These are phyloP conservation scores for Xylariaceae sp. DNA, from an alignment of 2,329 filamentous ascomycete genomes.

Conservation along the genomic window DNA sequence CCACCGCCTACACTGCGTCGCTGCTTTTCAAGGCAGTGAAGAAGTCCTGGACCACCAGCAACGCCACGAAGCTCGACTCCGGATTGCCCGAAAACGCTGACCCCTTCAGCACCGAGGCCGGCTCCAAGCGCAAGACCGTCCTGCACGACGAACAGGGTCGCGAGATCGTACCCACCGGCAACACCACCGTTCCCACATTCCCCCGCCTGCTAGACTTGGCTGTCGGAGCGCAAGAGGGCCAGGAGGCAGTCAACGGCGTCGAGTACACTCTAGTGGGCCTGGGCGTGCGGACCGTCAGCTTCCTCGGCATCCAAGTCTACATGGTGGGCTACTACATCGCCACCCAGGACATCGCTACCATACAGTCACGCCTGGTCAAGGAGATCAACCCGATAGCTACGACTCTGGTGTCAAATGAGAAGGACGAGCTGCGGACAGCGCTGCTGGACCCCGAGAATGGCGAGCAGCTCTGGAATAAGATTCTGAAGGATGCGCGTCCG, in stretches of 20 bases:
- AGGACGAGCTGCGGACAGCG: constrained; percentile 63
- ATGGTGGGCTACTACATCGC: constrained; percentile 91
- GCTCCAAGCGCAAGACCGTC: constrained; percentile 53
- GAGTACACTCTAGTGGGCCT: constrained; percentile 88
- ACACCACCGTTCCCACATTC: constrained; percentile 74
- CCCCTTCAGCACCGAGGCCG: constrained; percentile 45
- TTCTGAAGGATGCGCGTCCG: constrained; percentile 65
- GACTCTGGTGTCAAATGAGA: constrained; percentile 77
- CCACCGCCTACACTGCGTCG: constrained; percentile 48
- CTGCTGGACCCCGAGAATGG: constrained; percentile 68
- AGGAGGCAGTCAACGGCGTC: constrained; percentile 37
- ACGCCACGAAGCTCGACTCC: constrained; percentile 47
- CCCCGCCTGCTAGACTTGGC: constrained; percentile 65
- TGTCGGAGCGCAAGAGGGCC: constrained; percentile 25
- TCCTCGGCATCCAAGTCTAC: constrained; percentile 88
- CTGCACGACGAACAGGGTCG: constrained; percentile 64
- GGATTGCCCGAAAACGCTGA: constrained; percentile 37
- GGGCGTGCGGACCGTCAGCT: constrained; percentile 84
- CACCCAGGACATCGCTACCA: constrained; percentile 71
- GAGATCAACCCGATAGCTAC: constrained; percentile 75
- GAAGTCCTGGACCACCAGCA: constrained; percentile 19
- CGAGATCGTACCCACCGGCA: constrained; percentile 77
- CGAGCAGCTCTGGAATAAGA: constrained; percentile 68
- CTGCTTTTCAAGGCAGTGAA: constrained; percentile 22
- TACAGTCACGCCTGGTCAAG: constrained; percentile 74